Percentiles rank a stretch among this genome's conserved stretches.
Evolutionary conservation across 2,329 filamentous ascomycete species (phyloP).

Genomic region (Cercospora citrullina): DNA sequence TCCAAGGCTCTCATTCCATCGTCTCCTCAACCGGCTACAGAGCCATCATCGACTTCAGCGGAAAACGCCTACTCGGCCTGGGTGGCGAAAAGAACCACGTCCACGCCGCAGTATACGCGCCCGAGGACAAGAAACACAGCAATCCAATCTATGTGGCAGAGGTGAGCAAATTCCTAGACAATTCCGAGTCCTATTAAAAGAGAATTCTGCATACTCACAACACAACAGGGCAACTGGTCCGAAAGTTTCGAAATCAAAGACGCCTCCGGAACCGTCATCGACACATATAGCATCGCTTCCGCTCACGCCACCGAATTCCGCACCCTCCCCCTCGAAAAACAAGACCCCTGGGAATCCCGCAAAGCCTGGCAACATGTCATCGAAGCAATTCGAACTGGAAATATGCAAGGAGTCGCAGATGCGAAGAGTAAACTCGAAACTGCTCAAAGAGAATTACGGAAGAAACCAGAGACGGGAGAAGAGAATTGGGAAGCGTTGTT

Average conservation of each 20-base stretch:
- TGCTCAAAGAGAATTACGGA: slow-evolving; percentile 45
- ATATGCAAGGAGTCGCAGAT: slow-evolving; percentile 46
- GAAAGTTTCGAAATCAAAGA: slow-evolving; percentile 43
- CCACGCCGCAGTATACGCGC: slow-evolving; percentile 40
- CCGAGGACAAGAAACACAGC: slow-evolving; percentile 37
- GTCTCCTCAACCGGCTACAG: slow-evolving; percentile 46
- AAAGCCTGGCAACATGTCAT: slow-evolving; percentile 48
- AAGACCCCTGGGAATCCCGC: slow-evolving; percentile 50
- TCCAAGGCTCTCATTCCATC: slow-evolving; percentile 45
- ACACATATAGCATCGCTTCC: slow-evolving; percentile 38
- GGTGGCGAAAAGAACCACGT: slow-evolving; percentile 47
- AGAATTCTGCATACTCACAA: too few species aligned
- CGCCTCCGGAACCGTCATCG: slow-evolving; percentile 38
- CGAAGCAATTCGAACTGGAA: slow-evolving; percentile 40
- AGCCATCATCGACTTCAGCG: slow-evolving; percentile 47
- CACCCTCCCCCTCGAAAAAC: slow-evolving; percentile 37
- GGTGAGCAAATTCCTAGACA: neutral
- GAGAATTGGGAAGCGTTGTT: slow-evolving; percentile 45
- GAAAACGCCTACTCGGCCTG: slow-evolving; percentile 44
- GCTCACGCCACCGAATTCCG: slow-evolving; percentile 30
- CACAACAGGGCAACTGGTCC: slow-evolving; percentile 43
- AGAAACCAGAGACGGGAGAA: slow-evolving; percentile 41
- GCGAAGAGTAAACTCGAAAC: slow-evolving; percentile 37
- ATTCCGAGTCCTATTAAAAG: too few species aligned
- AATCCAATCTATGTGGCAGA: slow-evolving; percentile 24